phyloP scores from a whole-genome alignment of 495 filamentous ascomycete species.

The Aspergillus incahuasiensis region DNA sequence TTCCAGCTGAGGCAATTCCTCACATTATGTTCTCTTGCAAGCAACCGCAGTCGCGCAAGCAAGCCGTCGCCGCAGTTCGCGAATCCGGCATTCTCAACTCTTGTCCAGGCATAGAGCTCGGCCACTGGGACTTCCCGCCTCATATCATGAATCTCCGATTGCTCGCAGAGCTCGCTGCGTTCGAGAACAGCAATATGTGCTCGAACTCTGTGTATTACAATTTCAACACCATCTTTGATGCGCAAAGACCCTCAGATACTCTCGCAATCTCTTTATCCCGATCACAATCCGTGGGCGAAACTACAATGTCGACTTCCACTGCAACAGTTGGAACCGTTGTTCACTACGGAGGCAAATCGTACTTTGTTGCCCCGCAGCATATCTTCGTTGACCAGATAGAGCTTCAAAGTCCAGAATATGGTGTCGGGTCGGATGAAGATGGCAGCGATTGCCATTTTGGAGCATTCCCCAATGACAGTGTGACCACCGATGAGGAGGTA shows the following conservation, averaged over 20 bases:
- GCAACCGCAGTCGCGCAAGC: background rate
- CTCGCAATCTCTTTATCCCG: background rate
- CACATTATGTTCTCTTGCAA: background rate
- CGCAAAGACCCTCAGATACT: background rate
- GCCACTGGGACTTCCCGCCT: background rate
- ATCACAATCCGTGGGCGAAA: background rate
- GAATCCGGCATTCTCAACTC: background rate
- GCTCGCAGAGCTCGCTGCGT: background rate
- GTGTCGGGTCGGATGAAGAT: background rate
- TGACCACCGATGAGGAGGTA: background rate
- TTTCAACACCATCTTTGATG: background rate
- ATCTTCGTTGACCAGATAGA: background rate
- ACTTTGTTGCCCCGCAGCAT: background rate
- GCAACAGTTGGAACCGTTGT: background rate
- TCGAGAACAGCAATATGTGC: background rate
- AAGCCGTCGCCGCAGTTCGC: background rate
- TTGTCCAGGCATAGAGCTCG: background rate
- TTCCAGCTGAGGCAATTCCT: background rate
- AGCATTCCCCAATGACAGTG: background rate
- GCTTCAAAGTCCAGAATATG: background rate
- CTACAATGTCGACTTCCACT: background rate
- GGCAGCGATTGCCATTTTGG: background rate
- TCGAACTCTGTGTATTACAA: background rate
- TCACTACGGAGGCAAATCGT: background rate
- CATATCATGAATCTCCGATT: background rate